phyloP scores from a whole-genome alignment of 2,329 filamentous ascomycete species.

The Verticillium dahliae region DNA sequence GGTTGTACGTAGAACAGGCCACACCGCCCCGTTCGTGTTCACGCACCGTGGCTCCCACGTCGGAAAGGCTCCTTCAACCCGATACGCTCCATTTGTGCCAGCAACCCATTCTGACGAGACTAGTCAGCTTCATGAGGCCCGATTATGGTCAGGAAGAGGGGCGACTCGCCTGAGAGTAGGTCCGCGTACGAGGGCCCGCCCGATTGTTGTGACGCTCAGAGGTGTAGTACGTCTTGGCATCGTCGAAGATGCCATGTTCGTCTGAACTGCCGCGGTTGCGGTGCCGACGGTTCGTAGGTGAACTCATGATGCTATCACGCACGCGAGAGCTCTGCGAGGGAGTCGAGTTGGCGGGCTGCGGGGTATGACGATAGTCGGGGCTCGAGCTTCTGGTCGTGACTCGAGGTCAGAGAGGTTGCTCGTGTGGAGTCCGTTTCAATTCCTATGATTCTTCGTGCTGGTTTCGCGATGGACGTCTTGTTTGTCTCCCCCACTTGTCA shows the following conservation, averaged over 20 bases:
- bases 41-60: constrained; percentile 52
- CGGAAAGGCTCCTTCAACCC: constrained; percentile 48
- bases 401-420: background rate
- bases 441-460: background rate
- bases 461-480: background rate
- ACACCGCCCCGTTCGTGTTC: background rate
- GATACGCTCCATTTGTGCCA: constrained; percentile 46
- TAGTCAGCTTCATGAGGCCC: constrained; percentile 1
- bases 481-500: too few relatives aligned
- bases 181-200: constrained; percentile 44
- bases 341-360: background rate
- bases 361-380: background rate
- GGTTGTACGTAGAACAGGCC: background rate
- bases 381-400: background rate
- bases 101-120: constrained; percentile 35
- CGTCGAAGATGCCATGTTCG: constrained; percentile 43
- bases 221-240: constrained; percentile 53
- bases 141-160: constrained; percentile 1
- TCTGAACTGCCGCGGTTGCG: constrained; percentile 32
- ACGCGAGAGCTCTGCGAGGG: background rate
- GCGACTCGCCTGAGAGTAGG: constrained; percentile 45
- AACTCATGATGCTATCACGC: constrained; percentile 7
- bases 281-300: constrained; percentile 9
- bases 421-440: background rate
- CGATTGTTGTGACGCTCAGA: constrained; percentile 46